Base-by-base conservation (phyloP, 345 rosid genomes). In the Populus simonii region DNA sequence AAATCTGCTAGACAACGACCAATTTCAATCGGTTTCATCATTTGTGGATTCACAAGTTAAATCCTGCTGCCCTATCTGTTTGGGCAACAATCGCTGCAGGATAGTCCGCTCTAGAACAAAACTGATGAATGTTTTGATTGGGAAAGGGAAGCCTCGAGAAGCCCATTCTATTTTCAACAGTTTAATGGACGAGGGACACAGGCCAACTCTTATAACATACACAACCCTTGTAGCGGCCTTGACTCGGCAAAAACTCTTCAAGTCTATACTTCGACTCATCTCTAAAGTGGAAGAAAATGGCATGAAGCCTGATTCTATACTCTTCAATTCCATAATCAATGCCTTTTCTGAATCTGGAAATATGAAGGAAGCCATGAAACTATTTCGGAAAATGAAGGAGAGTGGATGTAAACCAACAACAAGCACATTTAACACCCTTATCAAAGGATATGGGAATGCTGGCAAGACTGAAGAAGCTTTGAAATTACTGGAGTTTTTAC, bases 281-380 rank as follows among this genome's bases (percentile, higher is more conserved):
- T 85, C 89, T 71, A 78, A 88, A 85, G 84, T 95, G 80, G 98
- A 95, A 86, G 86, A 87, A 79, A 85, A 84, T 22, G 96, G 96
- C 17, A 77, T 88, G 80, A 88, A 90, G 84, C 98, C 97, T 0
- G 98, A 95, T 82, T 84, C 97, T 20, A 92, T 95, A 74, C 92
- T 95, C 85, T 95, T 91, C 90, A 93, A 95, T 72, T 90, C 98
- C 66, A 88, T 92, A 83, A 95, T 95, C 79, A 95, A 93, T 77
- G 94, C 94, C n/a, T 88, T 91, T 36, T 89, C 94, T 33, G 98
- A 95, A 81, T 90, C 97, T 29, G 93, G 96, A 74, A 90, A 92
- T 70, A 84, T 92, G 12, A 81, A 88, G 74, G 90, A 92, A 80
- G 97, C 99, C 45, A 88, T 93, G 93, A 85, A 85, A 84, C 85